Conservation (phyloP, 148 eudicot species). For the Talinum fruticosum region DNA sequence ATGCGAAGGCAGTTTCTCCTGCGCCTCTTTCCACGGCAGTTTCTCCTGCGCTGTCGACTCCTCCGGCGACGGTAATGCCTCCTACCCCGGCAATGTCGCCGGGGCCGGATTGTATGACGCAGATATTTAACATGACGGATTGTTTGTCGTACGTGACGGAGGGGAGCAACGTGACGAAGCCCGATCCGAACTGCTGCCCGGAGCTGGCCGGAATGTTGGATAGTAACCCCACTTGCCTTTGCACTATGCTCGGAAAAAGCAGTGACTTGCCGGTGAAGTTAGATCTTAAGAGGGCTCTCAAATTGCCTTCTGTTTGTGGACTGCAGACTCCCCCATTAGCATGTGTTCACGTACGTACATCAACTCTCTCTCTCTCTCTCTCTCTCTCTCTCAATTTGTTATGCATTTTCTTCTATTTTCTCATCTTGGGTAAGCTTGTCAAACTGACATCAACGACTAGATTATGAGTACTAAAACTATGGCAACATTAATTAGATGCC, state of each 20-base stretch:
- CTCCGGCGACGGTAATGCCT: background rate
- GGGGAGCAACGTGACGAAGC: constrained; percentile 45
- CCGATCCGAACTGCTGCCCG: constrained; percentile 54
- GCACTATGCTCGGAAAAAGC: constrained; percentile 42
- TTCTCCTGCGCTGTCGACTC: background rate
- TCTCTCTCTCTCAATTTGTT: no score
- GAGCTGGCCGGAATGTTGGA: constrained; percentile 54
- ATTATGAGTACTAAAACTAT: no score
- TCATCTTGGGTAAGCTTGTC: no score
- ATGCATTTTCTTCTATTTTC: no score
- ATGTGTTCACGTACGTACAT: constrained; percentile 36
- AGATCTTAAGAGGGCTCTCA: constrained; percentile 40
- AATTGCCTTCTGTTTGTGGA: constrained; percentile 45
- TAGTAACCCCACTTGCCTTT: constrained; percentile 54
- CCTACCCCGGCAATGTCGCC: constrained; percentile 28
- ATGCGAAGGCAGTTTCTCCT: background rate
- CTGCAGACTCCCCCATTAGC: constrained; percentile 42
- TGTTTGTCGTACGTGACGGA: constrained; percentile 45
- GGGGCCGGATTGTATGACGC: constrained; percentile 35
- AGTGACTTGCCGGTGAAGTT: constrained; percentile 31
- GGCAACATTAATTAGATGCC: no score
- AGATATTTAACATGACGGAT: constrained; percentile 42
- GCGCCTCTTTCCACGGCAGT: no score
- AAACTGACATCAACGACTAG: no score
- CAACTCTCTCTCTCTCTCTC: background rate